Base-by-base conservation (phyloP, 2,329 filamentous ascomycete species). In the Tolypocladium cylindrosporum region DNA sequence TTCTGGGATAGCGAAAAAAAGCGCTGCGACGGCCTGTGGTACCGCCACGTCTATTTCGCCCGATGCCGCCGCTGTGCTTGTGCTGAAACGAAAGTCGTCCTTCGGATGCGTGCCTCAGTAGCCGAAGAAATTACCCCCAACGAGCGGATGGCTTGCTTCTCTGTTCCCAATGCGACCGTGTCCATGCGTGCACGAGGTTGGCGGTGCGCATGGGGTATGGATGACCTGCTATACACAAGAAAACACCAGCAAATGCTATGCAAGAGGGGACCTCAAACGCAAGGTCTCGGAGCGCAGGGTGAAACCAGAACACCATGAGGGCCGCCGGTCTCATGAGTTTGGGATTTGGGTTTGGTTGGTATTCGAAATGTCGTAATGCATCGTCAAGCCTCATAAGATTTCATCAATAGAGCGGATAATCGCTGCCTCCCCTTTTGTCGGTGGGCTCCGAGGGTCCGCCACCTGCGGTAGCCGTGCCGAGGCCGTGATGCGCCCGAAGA, bases 321-420 rank as follows among this genome's bases (percentile, higher is more conserved):
- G 14, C 16, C 27, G 37, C 37, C 37, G 3, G 14, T n/a, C 45
- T 50, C 45, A 50, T 7, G 45, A 50, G 24, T 31, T 4, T 8
- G 8, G 16, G 11, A 34, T 34, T 11, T 10, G 16, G 14, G 19
- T 34, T 16, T 34, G 14, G 27, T 50, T 14, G 45, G 16, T 51
- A 51, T n/a, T 51, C 48, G 31, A 36, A n/a, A 51, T 52, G 55
- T 40, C 45, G 31, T 50, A 19, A 34, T 19, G 27, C 40, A 51
- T 40, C 37, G 19, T 52, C 21, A 42, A 37, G 31, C 39, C 36
- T 77, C 79, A 91, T 71, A 92, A 76, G 55, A 91, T 77, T 66
- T 91, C 88, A 69, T 90, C 87, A 66, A 93, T 93, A 59, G 87
- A 91, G 58, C 89, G 79, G 55, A 86, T 84, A 60, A 93, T 91